These are phyloP conservation scores for Mycosarcoma maydis DNA, from an alignment of 1,284 basidiomycete species.

Conservation along the genomic window DNA sequence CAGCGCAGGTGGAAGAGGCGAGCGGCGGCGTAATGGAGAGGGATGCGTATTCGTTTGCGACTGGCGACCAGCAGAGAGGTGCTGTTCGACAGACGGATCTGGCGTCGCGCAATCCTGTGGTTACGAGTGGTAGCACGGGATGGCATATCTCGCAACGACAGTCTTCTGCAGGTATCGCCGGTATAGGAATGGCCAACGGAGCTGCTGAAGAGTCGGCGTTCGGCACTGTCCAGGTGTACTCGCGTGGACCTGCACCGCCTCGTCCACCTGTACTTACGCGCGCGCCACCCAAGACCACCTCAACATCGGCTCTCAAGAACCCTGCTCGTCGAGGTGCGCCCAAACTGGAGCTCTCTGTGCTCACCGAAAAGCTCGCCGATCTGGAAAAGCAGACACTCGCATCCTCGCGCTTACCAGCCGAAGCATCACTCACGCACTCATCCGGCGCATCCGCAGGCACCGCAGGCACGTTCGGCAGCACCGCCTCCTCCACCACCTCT, in stretches of 20 bases:
- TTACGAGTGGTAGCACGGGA: conserved; percentile 7
- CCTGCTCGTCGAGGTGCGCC: conserved; percentile 14
- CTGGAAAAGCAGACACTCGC: too few relatives aligned
- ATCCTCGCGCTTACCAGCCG: conserved; percentile 1
- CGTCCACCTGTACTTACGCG: neutral
- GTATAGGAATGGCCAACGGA: neutral
- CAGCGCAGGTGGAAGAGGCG: neutral
- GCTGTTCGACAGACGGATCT: conserved; percentile 29
- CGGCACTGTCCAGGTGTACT: neutral
- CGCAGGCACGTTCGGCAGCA: conserved; percentile 23
- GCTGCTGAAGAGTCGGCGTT: neutral
- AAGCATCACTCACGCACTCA: conserved; percentile 6
- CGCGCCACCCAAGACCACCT: neutral
- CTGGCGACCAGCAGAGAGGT: conserved; percentile 5
- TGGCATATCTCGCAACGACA: conserved; percentile 32
- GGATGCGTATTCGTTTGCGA: conserved; percentile 25
- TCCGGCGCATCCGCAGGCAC: neutral
- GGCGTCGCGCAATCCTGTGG: neutral
- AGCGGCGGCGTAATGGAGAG: neutral
- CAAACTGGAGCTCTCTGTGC: conserved; percentile 25
- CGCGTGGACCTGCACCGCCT: neutral
- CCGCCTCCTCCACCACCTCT: neutral
- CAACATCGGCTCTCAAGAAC: neutral
- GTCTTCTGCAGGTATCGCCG: neutral
- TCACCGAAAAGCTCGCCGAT: conserved; percentile 25